Base-by-base conservation (phyloP, 2,329 filamentous ascomycete species). In the Beauveria australis region DNA sequence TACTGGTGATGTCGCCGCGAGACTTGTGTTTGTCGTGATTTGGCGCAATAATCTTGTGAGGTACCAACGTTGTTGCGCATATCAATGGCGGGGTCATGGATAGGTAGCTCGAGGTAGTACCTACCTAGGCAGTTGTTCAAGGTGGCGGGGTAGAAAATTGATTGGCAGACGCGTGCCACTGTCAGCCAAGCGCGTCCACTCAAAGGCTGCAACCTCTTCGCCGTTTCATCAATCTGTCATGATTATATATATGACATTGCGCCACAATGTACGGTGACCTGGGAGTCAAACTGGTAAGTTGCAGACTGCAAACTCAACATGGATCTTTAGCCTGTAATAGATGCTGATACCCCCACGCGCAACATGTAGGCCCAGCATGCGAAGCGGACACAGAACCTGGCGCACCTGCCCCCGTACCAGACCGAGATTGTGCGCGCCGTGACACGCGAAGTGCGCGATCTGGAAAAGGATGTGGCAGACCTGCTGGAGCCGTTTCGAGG, bases 401-500 rank as follows among this genome's bases (percentile, higher is more conserved):
- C 87, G 37, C 86, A 95, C 72, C 83, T 99, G 3, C 94, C 94
- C 1, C 88, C 92, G 3, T 97, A 97, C 73, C 92, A 96, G 74
- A 88, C 92, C 30, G 94, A 97, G 71, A 83, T 95, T 49, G 91
- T 97, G 59, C 92, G 92, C 61, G 84, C 86, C 22, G 89, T 96
- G 53, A 89, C 91, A 2, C 88, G 92, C 68, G 94, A 99, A 80
- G 92, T 97, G 24, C 89, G 92, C 67, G 93, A 97, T 67, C 82
- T 99, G 9, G 89, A 97, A 74, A 91, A 89, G 71, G 91, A 97
- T 74, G 88, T 93, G 37, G 80, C 84, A 44, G 83, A 84, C 60
- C 85, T 96, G 30, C 83, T 97, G 37, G 88, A 90, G 61, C 89
- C 91, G 0, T 94, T 93, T 72, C 85, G 89, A 65, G 89, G 89